Base-by-base conservation (phyloP, 2,329 filamentous ascomycete genomes). In the Fusarium redolens region DNA sequence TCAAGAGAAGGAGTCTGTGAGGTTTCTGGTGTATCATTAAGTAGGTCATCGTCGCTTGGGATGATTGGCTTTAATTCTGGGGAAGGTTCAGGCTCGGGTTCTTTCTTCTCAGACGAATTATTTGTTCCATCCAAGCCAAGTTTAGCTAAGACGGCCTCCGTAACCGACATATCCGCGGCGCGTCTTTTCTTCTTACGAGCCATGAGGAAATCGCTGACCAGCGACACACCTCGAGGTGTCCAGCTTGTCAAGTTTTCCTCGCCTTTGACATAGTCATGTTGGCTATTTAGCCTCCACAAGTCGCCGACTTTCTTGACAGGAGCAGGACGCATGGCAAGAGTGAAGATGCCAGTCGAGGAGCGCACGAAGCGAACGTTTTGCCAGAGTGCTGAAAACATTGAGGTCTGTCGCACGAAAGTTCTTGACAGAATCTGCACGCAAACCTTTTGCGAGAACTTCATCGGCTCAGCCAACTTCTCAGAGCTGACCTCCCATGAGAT, bases 231-330 rank as follows among this genome's bases (percentile, higher is more conserved):
- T 45, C 96, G 90, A 4, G 96, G 96, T 12, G 92, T 91, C 96
- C 96, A 99, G 63, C 91, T 91, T 5, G 87, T 91, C 43, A 99
- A 86, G 54, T 92, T 88, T 81, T 99, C 96, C 82, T 99, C 95
- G 61, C 96, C 96, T 81, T 97, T 98, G 77, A 99, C 93, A 79
- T 98, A 98, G 80, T 97, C 94, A 77, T 97, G 93, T 67, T 94
- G 92, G 20, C 95, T 98, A 81, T 95, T 97, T 91, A 98, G 94
- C 61, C 96, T 91, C 96, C 96, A 99, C 17, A 99, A 86, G 80
- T 99, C 96, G 6, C 94, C 94, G 1, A 95, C 94, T 51, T 94
- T 90, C 82, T 98, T 98, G 56, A 97, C 95, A 5, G 95, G 95
- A 12, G 94, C 92, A 1, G 96, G 96, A 35, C 94, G 92, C 81